Percentiles rank a stretch among this genome's conserved stretches.
phyloP scores from a whole-genome alignment of 2,329 filamentous ascomycete species.

The Biscogniauxia mediterranea region DNA sequence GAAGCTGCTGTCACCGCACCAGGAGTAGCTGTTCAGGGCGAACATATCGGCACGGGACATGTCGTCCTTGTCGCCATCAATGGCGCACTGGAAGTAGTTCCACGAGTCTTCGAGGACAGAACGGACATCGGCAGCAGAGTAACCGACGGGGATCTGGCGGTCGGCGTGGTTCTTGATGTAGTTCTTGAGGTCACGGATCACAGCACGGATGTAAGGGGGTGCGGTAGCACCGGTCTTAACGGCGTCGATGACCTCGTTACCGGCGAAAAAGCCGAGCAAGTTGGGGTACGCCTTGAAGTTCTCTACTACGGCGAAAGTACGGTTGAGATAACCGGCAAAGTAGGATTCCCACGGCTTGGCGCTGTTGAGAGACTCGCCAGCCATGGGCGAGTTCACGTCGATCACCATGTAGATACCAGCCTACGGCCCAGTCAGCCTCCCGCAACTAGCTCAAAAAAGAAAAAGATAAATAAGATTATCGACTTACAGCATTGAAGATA shows the following conservation, averaged over 20 bases:
- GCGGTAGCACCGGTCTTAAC: constrained; percentile 56
- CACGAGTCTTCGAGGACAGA: constrained; percentile 70
- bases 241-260: constrained; percentile 75
- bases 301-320: constrained; percentile 65
- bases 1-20: constrained; percentile 66
- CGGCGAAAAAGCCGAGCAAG: constrained; percentile 72
- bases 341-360: constrained; percentile 58
- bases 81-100: constrained; percentile 71
- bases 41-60: constrained; percentile 71
- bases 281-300: constrained; percentile 67
- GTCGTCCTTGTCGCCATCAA: constrained; percentile 51
- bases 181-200: constrained; percentile 77
- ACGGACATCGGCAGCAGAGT: constrained; percentile 78
- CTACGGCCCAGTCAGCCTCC: constrained; percentile 7
- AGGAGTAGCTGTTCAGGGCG: constrained; percentile 75
- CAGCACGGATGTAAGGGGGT: constrained; percentile 71
- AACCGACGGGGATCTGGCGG: constrained; percentile 72
- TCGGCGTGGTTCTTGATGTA: constrained; percentile 71
- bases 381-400: constrained; percentile 65
- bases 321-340: constrained; percentile 59
- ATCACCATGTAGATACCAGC: constrained; percentile 67
- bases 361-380: constrained; percentile 56
- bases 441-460: not conserved
- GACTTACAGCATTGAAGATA: constrained; percentile 60
- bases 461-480: not conserved